Base-by-base conservation (phyloP, 768 basidiomycete genomes). In the Lenzites betulinus region DNA sequence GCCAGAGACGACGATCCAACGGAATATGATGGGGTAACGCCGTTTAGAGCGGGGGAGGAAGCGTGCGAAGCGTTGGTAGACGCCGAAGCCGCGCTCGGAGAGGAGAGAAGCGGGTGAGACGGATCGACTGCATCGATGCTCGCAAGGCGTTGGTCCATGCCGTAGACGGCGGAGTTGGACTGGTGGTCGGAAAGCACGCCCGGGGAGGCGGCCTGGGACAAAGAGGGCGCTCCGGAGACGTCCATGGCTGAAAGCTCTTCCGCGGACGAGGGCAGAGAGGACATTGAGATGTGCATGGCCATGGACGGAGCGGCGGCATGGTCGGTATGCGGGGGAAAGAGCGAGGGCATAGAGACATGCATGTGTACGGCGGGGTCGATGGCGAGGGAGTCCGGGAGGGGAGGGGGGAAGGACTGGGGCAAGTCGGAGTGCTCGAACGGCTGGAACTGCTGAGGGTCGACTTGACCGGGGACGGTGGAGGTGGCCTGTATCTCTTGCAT, bases 101-200 rank as follows among this genome's bases (percentile, higher is more conserved):
- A 75, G 47, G 74, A 70, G 16, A 69, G 69, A 15, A 70, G 57
- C 53, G 65, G 67, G 55, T 68, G 69, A 16, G 71, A 58, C 46
- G 59, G 36, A 47, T 73, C 71, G 54, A 68, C 72, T 49, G 67
- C 67, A 59, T 73, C 72, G 46, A 79, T 70, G 13, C 50, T 66
- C 35, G 62, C 62, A 43, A 69, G 56, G 38, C 76, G 73, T 26
- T 79, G 69, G 63, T 78, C 76, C 47, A 78, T 54, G 54, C 63
- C 62, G 66, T 78, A 79, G 16, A 74, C 58, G 28, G 65, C 54
- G 58, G 74, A 72, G 41, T 62, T 75, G 15, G 58, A 66, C 51
- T 67, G 73, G 62, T 81, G 76, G 69, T 82, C 79, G 20, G 80
- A 63, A 49, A 82, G 66, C 63, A 80, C 79, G 46, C 69, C 67